A percentile compares a stretch with the other conserved stretches of the same genome.
Evolutionary conservation across 176 grass and related monocot genomes (phyloP).

Genomic region (Eragrostis nindensis): DNA sequence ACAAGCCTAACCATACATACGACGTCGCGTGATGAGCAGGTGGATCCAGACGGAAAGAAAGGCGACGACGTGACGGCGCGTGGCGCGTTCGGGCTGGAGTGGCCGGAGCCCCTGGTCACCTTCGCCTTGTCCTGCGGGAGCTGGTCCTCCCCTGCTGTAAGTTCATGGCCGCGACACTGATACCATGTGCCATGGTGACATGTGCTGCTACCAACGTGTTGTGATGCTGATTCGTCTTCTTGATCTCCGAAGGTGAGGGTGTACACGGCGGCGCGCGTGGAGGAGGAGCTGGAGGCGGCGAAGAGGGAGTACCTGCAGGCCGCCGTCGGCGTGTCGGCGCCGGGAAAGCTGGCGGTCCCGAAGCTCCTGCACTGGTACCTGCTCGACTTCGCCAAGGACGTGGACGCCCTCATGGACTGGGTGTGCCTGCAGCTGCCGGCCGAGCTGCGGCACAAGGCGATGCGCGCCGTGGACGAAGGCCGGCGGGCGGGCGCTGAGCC

Average conservation of each 20-base stretch:
- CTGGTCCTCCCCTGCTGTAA: slow-evolving; percentile 96
- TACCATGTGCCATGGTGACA: background rate
- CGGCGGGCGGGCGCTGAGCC: slow-evolving; percentile 31
- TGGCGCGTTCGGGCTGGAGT: slow-evolving; percentile 76
- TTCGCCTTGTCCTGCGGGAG: slow-evolving; percentile 96
- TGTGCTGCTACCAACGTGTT: background rate
- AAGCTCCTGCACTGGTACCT: slow-evolving; percentile 95
- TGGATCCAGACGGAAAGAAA: slow-evolving; percentile 40
- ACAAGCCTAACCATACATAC: background rate
- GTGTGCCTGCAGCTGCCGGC: slow-evolving; percentile 85
- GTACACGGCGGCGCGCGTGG: slow-evolving; percentile 76
- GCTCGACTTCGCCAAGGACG: slow-evolving; percentile 87
- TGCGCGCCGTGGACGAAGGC: slow-evolving; percentile 57
- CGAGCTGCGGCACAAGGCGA: slow-evolving; percentile 50
- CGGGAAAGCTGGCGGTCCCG: slow-evolving; percentile 71
- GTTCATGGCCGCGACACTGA: background rate
- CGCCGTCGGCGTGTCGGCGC: slow-evolving; percentile 61
- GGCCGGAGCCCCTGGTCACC: slow-evolving; percentile 91
- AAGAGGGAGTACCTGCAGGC: slow-evolving; percentile 90
- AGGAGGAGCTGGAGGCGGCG: slow-evolving; percentile 82
- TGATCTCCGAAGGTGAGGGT: slow-evolving; percentile 67
- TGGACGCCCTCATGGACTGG: slow-evolving; percentile 99
- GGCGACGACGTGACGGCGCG: slow-evolving; percentile 42
- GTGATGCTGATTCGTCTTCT: background rate
- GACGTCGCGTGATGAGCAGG: slow-evolving; percentile 46